Percentiles rank a stretch among this genome's conserved stretches.
phyloP scores from a whole-genome alignment of 768 basidiomycete species.

The Fistulinella prunicolor region DNA sequence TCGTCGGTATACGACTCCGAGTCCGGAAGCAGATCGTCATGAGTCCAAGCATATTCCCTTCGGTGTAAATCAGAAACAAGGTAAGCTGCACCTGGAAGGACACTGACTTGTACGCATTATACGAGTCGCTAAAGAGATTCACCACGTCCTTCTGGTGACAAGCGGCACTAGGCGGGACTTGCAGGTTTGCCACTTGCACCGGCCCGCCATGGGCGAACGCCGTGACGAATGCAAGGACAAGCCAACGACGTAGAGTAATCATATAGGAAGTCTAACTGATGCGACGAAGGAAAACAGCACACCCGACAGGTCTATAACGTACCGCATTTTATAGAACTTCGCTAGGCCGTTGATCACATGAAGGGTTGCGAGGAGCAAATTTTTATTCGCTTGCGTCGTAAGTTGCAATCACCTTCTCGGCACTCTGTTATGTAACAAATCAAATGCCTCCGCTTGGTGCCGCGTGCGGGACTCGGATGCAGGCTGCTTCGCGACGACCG shows the following conservation, averaged over 20 bases:
- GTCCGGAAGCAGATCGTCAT: constrained; percentile 58
- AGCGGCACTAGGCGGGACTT: constrained; percentile 40
- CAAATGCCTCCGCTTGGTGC: too few relatives aligned
- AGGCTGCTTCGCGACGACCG: too few relatives aligned
- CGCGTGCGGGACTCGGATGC: too few relatives aligned
- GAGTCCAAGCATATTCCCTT: constrained; percentile 56
- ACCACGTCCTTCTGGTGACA: constrained; percentile 41
- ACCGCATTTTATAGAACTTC: too few relatives aligned
- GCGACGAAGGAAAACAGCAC: too few relatives aligned
- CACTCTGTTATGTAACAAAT: too few relatives aligned
- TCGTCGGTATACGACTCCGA: constrained; percentile 38
- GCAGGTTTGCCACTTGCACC: constrained; percentile 45
- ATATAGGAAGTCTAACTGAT: too few relatives aligned
- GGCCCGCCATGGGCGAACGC: constrained; percentile 9
- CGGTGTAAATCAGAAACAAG: constrained; percentile 7
- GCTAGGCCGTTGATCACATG: too few relatives aligned
- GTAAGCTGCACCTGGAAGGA: not conserved
- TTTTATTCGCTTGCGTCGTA: too few relatives aligned
- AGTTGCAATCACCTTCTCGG: too few relatives aligned
- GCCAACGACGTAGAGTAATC: constrained; percentile 15
- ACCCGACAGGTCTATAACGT: too few relatives aligned
- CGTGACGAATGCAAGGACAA: constrained; percentile 8
- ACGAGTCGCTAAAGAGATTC: constrained; percentile 50
- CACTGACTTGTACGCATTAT: constrained; percentile 52
- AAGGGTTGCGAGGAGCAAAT: too few relatives aligned